These are phyloP conservation scores for Cephaloascus fragrans DNA, from an alignment of 805 yeast species.

Conservation along the genomic window DNA sequence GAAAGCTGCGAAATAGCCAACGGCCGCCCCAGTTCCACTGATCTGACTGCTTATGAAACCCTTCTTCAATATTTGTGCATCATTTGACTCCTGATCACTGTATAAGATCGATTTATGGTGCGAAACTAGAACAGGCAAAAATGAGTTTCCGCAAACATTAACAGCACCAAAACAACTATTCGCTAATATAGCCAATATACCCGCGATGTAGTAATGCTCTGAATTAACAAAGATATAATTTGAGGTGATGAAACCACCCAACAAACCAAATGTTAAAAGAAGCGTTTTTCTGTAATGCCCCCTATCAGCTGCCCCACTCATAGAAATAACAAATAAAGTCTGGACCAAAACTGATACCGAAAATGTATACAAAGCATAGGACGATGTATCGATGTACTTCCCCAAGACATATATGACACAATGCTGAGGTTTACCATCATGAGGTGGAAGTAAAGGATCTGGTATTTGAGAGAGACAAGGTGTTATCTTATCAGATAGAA, in stretches of 20 bases:
- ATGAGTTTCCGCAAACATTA: conserved; percentile 71
- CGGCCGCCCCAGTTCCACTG: conserved; percentile 62
- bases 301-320: conserved; percentile 65
- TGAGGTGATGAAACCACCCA: conserved; percentile 50
- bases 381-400: conserved; percentile 56
- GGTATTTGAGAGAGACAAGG: conserved; percentile 30
- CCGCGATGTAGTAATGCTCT: conserved; percentile 38
- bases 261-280: conserved; percentile 43
- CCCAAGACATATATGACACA: conserved; percentile 22
- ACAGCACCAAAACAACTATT: conserved; percentile 71
- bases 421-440: conserved; percentile 13
- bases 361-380: conserved; percentile 66
- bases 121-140: conserved; percentile 50
- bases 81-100: neutral
- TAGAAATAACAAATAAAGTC: conserved; percentile 57
- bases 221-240: conserved; percentile 26
- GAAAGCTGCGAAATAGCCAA: conserved; percentile 63
- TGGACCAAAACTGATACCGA: conserved; percentile 66
- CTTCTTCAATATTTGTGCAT: neutral
- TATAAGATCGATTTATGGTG: conserved; percentile 15
- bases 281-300: conserved; percentile 50
- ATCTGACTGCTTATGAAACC: conserved; percentile 15
- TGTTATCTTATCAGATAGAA: conserved; percentile 42
- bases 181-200: conserved; percentile 46
- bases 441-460: conserved; percentile 2